Evolutionary conservation across 352 stramenopile species (phyloP).

Genomic region (Pythium periplocum): DNA sequence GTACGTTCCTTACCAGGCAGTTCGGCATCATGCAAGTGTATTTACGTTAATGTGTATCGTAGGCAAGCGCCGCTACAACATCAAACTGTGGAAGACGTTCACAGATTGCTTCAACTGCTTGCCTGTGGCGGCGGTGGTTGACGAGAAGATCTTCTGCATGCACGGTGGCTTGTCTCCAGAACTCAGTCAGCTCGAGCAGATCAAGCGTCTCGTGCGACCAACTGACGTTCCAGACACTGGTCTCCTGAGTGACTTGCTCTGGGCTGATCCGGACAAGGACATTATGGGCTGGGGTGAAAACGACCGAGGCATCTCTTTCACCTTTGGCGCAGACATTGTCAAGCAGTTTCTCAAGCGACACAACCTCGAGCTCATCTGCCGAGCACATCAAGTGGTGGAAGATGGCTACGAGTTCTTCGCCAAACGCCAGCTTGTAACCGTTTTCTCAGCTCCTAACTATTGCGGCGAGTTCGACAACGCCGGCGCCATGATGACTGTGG

Average conservation of each 20-base stretch:
- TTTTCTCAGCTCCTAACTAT: constrained; percentile 91
- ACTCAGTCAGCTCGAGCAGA: constrained; percentile 92
- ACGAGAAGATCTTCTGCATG: constrained; percentile 99
- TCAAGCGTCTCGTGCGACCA: constrained; percentile 91
- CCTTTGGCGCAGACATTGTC: constrained; percentile 98
- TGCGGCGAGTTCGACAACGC: constrained; percentile 82
- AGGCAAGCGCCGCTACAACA: constrained; percentile 92
- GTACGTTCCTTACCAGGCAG: constrained; percentile 9
- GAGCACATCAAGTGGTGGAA: constrained; percentile 62
- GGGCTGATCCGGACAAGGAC: constrained; percentile 98
- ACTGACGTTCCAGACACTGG: constrained; percentile 89
- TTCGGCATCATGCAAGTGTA: too few relatives aligned
- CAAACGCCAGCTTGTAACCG: constrained; percentile 80
- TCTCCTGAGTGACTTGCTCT: constrained; percentile 96
- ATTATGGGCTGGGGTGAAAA: constrained; percentile 99
- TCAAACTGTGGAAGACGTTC: constrained; percentile 98
- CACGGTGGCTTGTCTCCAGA: constrained; percentile 96
- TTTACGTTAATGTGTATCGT: too few relatives aligned
- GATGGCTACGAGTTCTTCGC: constrained; percentile 67
- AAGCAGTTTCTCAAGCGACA: constrained; percentile 97
- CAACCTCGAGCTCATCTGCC: constrained; percentile 92
- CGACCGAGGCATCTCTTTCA: constrained; percentile 97
- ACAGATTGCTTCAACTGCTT: constrained; percentile 89
- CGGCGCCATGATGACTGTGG: constrained; percentile 73
- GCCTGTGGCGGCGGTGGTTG: constrained; percentile 96